A percentile compares a stretch with the other conserved stretches of the same genome.
Conservation (phyloP, 2,329 filamentous ascomycete genomes). For the Mariannaea elegans region DNA sequence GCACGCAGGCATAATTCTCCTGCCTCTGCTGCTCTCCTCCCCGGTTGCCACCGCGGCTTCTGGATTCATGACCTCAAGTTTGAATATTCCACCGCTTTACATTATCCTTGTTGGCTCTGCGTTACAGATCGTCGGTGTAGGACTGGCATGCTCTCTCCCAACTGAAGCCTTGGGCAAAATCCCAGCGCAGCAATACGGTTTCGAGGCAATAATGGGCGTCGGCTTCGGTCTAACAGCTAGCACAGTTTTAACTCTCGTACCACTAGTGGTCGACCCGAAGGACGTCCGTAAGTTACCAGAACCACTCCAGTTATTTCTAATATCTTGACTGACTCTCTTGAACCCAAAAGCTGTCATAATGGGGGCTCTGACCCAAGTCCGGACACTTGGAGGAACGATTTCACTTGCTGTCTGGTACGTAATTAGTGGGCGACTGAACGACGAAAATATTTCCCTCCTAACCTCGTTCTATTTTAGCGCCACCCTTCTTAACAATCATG, state of each 20-base stretch:
- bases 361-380: conserved; percentile 24
- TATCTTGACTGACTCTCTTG: not conserved
- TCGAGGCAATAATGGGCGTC: conserved; percentile 25
- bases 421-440: not conserved
- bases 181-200: conserved; percentile 18
- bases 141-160: conserved; percentile 20
- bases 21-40: conserved; percentile 24
- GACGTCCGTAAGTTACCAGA: conserved; percentile 5
- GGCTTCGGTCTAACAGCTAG: conserved; percentile 26
- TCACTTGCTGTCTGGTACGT: conserved; percentile 23
- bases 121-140: conserved; percentile 24
- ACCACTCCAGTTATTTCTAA: no score
- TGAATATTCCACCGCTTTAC: conserved; percentile 23
- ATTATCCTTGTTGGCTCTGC: conserved; percentile 14
- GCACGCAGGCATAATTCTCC: conserved; percentile 15
- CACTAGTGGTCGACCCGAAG: conserved; percentile 12
- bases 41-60: conserved; percentile 22
- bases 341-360: conserved; percentile 24
- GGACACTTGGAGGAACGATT: conserved; percentile 28
- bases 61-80: conserved; percentile 20
- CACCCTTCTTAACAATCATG: not conserved
- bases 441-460: not conserved
- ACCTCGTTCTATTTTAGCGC: not conserved
- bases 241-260: conserved; percentile 25
- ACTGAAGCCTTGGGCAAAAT: conserved; percentile 4